Base-by-base conservation (phyloP, 2,329 filamentous ascomycete species). In the Aureobasidium sp. region DNA sequence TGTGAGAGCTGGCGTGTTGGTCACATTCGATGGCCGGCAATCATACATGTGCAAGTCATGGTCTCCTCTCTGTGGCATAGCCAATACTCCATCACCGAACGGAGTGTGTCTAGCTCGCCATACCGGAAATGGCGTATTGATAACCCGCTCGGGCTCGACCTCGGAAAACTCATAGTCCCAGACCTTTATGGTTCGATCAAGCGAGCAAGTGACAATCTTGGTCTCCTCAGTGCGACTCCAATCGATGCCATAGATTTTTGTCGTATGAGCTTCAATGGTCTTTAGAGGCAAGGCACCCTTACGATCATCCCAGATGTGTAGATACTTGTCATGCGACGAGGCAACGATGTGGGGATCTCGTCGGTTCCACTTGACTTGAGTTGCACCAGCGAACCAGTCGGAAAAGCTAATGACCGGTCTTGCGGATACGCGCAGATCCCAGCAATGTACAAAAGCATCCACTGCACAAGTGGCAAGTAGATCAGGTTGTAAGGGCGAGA, bases 191-290 rank as follows among this genome's bases (percentile, higher is more conserved):
- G 88, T 95, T 72, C 88, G 91, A 71, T 97, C 92, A 53, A 97
- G 78, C 1, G 92, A 96, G 74, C 92, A 97, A 2, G 92, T 97
- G 6, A 91, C 85, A 56, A 97, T 79, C 39, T 85, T 87, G 11
- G 84, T 87, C 1, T 85, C 76, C 52, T 86, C 81, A 14, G 87
- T 88, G 57, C 93, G 84, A 71, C 95, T 95, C 93, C 93, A 97
- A 74, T 97, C 93, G 37, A 97, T 81, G 31, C 93, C 93, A 71
- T 97, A 97, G 64, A 97, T 96, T 75, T 96, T 97, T 41, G 91
- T 96, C 36, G 84, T 85, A 70, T 97, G 92, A 0, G 92, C 93
- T 70, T 87, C 86, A 65, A 97, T 95, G 17, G 90, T 93, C 64
- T 86, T 87, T 47, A 97, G 76, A 5, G 92, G 91, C 63, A 85